A percentile compares a stretch with the other conserved stretches of the same genome.
Conservation (phyloP, 208 protist genomes). For the Endotrypanum monterogeii region DNA sequence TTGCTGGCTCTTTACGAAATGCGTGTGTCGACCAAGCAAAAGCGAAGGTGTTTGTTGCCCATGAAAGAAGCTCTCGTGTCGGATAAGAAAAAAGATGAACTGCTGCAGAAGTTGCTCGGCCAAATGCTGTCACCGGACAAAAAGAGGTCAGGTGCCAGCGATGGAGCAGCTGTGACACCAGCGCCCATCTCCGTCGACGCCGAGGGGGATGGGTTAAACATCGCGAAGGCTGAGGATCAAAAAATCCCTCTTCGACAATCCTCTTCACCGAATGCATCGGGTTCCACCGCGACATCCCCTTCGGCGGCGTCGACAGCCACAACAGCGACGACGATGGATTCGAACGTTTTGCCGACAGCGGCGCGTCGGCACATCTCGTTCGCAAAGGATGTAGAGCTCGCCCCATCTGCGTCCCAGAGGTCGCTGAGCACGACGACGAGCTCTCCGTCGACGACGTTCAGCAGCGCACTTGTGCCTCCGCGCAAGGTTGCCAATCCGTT, state of each 20-base stretch:
- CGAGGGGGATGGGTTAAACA: neutral
- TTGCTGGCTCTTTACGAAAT: constrained; percentile 73
- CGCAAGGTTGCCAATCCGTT: constrained; percentile 53
- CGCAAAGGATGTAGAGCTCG: neutral
- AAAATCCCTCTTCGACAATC: neutral
- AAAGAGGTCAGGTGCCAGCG: neutral
- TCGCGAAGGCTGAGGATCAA: neutral
- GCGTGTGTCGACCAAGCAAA: constrained; percentile 58
- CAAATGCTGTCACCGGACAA: constrained; percentile 33
- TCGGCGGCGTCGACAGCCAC: constrained; percentile 14
- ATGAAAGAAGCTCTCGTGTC: constrained; percentile 57
- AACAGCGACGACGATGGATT: constrained; percentile 12
- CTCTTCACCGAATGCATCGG: neutral
- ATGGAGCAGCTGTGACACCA: neutral
- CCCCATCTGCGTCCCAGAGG: neutral
- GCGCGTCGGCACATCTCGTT: constrained; percentile 38
- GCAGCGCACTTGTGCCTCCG: neutral
- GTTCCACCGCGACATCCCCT: neutral
- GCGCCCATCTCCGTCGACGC: neutral
- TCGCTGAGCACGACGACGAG: neutral
- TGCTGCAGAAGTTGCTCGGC: constrained; percentile 64
- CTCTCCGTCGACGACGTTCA: neutral
- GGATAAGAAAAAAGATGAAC: constrained; percentile 66
- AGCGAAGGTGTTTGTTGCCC: constrained; percentile 69
- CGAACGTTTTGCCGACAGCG: neutral